Evolutionary conservation across 2,329 filamentous ascomycete genomes (phyloP).

Genomic region (Calonectria pteridis): DNA sequence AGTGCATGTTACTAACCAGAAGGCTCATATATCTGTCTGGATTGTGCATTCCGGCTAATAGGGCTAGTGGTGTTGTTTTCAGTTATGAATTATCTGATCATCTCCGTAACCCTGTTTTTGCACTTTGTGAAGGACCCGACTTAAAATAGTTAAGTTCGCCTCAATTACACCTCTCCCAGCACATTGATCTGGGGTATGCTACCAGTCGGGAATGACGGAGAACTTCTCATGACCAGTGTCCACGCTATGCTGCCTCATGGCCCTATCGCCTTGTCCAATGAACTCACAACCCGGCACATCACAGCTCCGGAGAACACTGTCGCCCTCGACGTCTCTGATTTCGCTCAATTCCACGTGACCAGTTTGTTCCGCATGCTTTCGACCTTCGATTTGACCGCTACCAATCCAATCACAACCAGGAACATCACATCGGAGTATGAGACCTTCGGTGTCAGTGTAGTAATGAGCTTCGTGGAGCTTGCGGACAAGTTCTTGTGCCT

Average conservation of each 20-base stretch:
- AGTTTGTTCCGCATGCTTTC: conserved; percentile 71
- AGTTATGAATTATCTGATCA: neutral
- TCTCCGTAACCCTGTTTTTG: neutral
- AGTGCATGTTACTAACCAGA: neutral
- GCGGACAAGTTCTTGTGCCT: conserved; percentile 73
- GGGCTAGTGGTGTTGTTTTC: neutral
- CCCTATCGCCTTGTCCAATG: conserved; percentile 74
- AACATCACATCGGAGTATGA: conserved; percentile 81
- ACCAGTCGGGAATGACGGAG: conserved; percentile 53
- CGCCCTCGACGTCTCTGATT: conserved; percentile 85
- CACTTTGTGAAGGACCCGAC: neutral
- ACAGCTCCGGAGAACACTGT: conserved; percentile 82
- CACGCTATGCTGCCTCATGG: conserved; percentile 68
- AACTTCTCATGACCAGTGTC: conserved; percentile 69
- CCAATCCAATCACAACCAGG: conserved; percentile 74
- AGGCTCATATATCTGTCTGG: neutral
- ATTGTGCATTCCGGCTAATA: neutral
- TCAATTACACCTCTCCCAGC: neutral
- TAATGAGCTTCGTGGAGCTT: conserved; percentile 81
- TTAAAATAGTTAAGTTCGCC: no score
- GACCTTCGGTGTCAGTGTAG: conserved; percentile 87
- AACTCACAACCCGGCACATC: conserved; percentile 72
- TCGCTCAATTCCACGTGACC: conserved; percentile 71
- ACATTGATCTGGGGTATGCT: neutral
- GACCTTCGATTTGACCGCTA: conserved; percentile 73